These are phyloP conservation scores for Polygonum aviculare DNA, from an alignment of 148 eudicot genomes.

Conservation along the genomic window DNA sequence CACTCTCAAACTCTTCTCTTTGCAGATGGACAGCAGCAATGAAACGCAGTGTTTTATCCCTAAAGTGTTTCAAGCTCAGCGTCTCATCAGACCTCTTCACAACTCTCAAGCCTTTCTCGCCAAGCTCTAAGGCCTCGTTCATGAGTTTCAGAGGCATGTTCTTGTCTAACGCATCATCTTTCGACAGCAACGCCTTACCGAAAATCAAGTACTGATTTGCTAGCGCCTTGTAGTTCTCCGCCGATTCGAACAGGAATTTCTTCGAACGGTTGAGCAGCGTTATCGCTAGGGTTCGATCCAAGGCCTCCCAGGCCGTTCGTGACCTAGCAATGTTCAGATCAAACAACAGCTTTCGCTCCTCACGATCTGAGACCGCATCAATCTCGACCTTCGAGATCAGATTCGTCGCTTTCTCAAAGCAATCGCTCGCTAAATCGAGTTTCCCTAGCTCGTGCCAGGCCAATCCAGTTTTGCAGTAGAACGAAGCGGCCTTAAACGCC, in stretches of 20 bases:
- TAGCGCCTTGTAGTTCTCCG: conserved; percentile 41
- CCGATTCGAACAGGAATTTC: conserved; percentile 43
- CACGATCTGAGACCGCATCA: conserved; percentile 35
- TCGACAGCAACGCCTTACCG: conserved; percentile 46
- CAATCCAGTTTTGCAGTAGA: conserved; percentile 71
- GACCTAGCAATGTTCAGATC: conserved; percentile 72
- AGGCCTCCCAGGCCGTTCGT: conserved; percentile 73
- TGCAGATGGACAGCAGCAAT: conserved; percentile 84
- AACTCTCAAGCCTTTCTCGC: conserved; percentile 66
- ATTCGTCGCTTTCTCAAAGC: conserved; percentile 83
- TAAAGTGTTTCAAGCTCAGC: conserved; percentile 38
- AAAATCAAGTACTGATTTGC: conserved; percentile 63
- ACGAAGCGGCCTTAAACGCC: conserved; percentile 55
- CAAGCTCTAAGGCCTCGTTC: conserved; percentile 78
- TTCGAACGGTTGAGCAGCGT: conserved; percentile 64
- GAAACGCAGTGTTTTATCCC: conserved; percentile 68
- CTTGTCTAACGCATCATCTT: conserved; percentile 28
- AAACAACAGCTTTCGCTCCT: conserved; percentile 62
- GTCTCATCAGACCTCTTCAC: conserved; percentile 64
- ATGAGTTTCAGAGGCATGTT: conserved; percentile 71
- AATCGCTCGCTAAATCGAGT: conserved; percentile 50
- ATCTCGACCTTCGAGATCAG: conserved; percentile 43
- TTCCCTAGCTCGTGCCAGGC: conserved; percentile 60
- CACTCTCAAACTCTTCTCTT: conserved; percentile 80
- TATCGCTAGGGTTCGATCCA: conserved; percentile 55